Evolutionary conservation across 345 rosid species (phyloP).

Genomic region (Boechera divaricarpa): DNA sequence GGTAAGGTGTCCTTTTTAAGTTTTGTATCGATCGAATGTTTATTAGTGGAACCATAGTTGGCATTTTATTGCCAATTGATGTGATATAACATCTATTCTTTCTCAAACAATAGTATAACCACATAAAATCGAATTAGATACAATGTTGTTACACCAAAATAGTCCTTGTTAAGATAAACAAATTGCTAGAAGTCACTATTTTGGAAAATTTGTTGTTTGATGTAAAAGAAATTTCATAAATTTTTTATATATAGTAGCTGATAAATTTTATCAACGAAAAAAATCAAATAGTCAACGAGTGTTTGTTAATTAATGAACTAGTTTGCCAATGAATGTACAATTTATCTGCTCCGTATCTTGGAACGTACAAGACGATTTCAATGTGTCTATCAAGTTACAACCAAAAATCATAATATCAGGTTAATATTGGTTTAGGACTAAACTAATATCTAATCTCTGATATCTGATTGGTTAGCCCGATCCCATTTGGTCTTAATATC

Average conservation of each 20-base stretch:
- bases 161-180: background rate
- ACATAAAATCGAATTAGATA: background rate
- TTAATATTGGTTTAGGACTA: background rate
- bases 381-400: background rate
- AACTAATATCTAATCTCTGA: background rate
- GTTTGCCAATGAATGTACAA: background rate
- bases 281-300: background rate
- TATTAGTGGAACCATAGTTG: constrained; percentile 28
- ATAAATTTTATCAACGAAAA: background rate
- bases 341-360: background rate
- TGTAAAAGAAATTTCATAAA: background rate
- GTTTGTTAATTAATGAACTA: background rate
- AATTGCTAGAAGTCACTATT: background rate
- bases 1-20: constrained; percentile 18
- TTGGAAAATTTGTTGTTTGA: background rate
- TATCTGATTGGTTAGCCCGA: background rate
- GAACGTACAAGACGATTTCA: background rate
- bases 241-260: background rate
- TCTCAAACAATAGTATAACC: background rate
- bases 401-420: background rate
- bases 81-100: constrained; percentile 7
- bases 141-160: background rate
- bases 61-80: constrained; percentile 21
- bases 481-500: background rate
- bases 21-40: background rate